Evolutionary conservation across 1,284 basidiomycete genomes (phyloP).

Genomic region (Cutaneotrichosporon cutaneum): DNA sequence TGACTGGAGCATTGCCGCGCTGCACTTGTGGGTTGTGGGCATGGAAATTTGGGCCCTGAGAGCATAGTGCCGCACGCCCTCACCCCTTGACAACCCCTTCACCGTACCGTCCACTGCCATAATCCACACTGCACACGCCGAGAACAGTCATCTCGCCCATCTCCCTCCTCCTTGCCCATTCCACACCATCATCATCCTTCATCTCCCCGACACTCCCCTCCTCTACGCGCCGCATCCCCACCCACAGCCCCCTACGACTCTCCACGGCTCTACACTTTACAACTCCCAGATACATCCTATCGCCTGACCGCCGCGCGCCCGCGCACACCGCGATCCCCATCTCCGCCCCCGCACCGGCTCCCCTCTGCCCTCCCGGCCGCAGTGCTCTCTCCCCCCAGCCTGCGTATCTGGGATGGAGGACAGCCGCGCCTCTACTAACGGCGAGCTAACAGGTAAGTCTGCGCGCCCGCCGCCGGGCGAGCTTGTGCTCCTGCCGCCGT

Average conservation of each 20-base stretch:
- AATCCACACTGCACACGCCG: no score
- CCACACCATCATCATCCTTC: no score
- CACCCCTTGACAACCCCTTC: no score
- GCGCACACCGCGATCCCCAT: background rate
- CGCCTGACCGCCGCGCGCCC: background rate
- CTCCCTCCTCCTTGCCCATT: no score
- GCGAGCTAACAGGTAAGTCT: slow-evolving; percentile 6
- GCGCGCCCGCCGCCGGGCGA: background rate
- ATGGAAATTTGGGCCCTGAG: no score
- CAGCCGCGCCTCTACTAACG: slow-evolving; percentile 5
- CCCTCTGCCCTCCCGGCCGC: background rate
- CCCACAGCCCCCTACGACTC: background rate
- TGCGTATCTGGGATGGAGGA: slow-evolving; percentile 9
- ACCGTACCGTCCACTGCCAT: no score
- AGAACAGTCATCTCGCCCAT: no score
- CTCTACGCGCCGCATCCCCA: no score
- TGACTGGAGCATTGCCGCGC: no score
- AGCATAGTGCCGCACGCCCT: no score
- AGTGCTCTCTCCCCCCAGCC: slow-evolving; percentile 2
- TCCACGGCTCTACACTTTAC: background rate
- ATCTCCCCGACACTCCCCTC: no score
- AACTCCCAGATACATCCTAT: background rate
- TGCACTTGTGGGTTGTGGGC: no score
- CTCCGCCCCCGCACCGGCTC: background rate
- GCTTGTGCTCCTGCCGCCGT: background rate